Evolutionary conservation across 169 alveolate genomes (phyloP), one percentile per base, ranked within the genome.

Genomic region (Eimeria falciformis): DNA sequence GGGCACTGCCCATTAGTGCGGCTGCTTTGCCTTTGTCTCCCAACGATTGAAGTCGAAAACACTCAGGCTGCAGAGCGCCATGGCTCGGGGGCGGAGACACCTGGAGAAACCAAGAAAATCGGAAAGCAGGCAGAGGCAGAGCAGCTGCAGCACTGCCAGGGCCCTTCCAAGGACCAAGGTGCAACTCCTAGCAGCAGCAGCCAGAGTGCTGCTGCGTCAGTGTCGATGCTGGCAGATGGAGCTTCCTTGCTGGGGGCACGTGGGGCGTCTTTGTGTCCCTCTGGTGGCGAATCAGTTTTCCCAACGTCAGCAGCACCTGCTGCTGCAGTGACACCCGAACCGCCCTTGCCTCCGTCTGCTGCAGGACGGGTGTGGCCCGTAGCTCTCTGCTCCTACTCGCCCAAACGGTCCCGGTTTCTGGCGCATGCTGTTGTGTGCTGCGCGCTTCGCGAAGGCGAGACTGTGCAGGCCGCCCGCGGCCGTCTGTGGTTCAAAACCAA

Each of bases 21-120:
- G 68, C 86, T 77, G 68, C 86, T 77, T 37, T 77, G 58, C 25
- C 86, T 77, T n/a, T 77, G 86, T 45, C 86, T 77, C 47, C 86
- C 66, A 12, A 23, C 86, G 2, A 77, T 77, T 18, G 25, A 46
- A n/a, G 56, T 77, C 5, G 86, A 45, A 53, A n/a, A n/a, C n/a
- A n/a, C n/a, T n/a, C n/a, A n/a, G n/a, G n/a, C n/a, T n/a, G n/a
- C n/a, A n/a, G n/a, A n/a, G n/a, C n/a, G n/a, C n/a, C n/a, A n/a
- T n/a, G n/a, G n/a, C n/a, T n/a, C n/a, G n/a, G n/a, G n/a, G n/a
- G n/a, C n/a, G n/a, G n/a, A n/a, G n/a, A n/a, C n/a, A 53, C 7
- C 45, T 29, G 25, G 68, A 47, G n/a, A 45, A 0, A 6, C 45
- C 69, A 47, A 68, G 17, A n/a, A n/a, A n/a, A n/a, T n/a, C n/a